A percentile compares a stretch with the other conserved stretches of the same genome.
Conservation (phyloP, 2,329 filamentous ascomycete genomes). For the Orbilia brochopaga region DNA sequence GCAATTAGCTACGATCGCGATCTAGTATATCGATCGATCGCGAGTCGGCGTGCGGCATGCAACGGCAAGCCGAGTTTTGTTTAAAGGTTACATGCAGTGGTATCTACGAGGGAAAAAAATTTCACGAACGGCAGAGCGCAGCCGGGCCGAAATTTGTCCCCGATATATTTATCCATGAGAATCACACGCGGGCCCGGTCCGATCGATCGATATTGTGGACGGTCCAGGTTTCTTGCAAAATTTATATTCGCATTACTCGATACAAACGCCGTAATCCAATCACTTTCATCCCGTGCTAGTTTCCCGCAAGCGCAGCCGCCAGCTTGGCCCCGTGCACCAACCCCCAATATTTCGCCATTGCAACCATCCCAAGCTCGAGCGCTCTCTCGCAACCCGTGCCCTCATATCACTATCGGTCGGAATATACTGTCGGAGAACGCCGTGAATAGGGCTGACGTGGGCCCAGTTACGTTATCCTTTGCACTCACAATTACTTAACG, state of each 20-base stretch:
- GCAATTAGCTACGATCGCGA: too few species aligned
- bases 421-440: conserved; percentile 51
- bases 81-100: too few species aligned
- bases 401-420: too few species aligned
- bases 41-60: too few species aligned
- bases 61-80: too few species aligned
- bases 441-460: conserved; percentile 40
- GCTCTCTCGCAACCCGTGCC: too few species aligned
- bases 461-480: neutral
- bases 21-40: too few species aligned
- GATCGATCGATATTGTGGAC: too few species aligned
- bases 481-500: neutral
- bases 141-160: neutral
- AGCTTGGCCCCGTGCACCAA: neutral
- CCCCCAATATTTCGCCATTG: too few species aligned
- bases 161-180: too few species aligned
- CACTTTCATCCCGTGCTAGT: conserved; percentile 33
- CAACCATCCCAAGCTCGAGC: too few species aligned
- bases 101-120: neutral
- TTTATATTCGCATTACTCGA: conserved; percentile 38
- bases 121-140: conserved; percentile 3
- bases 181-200: too few species aligned
- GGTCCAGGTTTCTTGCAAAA: neutral
- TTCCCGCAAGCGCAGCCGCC: neutral
- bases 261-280: conserved; percentile 37